A percentile compares a stretch with the other conserved stretches of the same genome.
Evolutionary conservation across 2,329 filamentous ascomycete species (phyloP).

Genomic region (Dothistroma septosporum): DNA sequence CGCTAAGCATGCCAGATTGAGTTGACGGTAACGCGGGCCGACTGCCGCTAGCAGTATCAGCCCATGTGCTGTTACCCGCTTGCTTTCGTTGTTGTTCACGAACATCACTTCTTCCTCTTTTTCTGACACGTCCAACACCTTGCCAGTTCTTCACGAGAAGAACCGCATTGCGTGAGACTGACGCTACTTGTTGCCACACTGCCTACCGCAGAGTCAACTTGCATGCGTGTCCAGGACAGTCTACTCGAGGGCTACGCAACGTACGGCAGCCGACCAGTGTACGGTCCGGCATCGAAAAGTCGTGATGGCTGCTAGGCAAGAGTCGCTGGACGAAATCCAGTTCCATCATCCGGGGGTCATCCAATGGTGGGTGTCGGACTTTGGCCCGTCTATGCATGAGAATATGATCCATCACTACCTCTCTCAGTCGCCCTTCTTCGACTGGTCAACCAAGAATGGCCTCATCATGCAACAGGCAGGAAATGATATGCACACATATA

Average conservation of each 20-base stretch:
- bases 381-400: slow-evolving; percentile 36
- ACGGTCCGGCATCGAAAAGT: not conserved
- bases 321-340: slow-evolving; percentile 28
- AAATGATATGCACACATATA: slow-evolving; percentile 47
- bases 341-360: slow-evolving; percentile 22
- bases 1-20: not conserved
- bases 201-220: not conserved
- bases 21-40: not conserved
- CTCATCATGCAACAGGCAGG: slow-evolving; percentile 51
- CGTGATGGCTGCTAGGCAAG: slow-evolving; percentile 18
- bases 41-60: not conserved
- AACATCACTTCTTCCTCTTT: not conserved
- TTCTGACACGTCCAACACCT: not conserved
- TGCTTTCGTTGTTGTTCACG: not conserved
- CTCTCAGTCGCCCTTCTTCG: slow-evolving; percentile 59
- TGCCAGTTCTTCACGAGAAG: not conserved
- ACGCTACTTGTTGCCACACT: not conserved
- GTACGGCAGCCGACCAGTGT: not conserved
- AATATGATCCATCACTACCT: slow-evolving; percentile 57
- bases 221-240: not conserved
- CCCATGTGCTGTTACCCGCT: not conserved
- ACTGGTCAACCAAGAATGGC: slow-evolving; percentile 58
- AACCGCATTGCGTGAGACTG: not conserved
- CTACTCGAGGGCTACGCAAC: not conserved
- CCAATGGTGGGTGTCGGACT: slow-evolving; percentile 27